Conservation (phyloP, 441 rosid species). For the Gossypium schwendimanii region DNA sequence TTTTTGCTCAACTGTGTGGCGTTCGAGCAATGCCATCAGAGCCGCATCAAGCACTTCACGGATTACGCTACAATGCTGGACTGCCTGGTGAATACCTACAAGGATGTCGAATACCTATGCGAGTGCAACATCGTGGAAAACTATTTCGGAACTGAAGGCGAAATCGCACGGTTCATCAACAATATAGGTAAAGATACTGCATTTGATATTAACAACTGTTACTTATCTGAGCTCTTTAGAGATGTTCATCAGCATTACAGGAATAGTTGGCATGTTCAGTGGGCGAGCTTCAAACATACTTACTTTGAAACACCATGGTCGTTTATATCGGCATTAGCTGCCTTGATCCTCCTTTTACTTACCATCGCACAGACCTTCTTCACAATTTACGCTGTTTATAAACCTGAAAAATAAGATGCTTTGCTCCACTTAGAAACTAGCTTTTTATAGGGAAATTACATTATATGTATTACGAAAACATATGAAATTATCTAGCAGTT, state of each 20-base stretch:
- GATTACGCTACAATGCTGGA: constrained; percentile 49
- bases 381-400: constrained; percentile 23
- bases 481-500: not conserved
- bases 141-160: constrained; percentile 43
- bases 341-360: constrained; percentile 40
- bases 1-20: constrained; percentile 47
- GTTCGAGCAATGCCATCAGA: constrained; percentile 46
- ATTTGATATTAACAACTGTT: constrained; percentile 38
- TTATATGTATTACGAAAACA: not conserved
- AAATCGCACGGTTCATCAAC: constrained; percentile 32
- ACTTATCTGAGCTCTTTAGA: constrained; percentile 31
- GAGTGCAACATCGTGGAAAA: constrained; percentile 49
- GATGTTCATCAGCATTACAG: constrained; percentile 36
- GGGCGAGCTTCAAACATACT: constrained; percentile 50
- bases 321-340: constrained; percentile 48
- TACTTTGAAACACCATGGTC: constrained; percentile 63
- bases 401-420: not conserved
- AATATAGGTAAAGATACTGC: constrained; percentile 47
- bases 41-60: constrained; percentile 43
- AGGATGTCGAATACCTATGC: constrained; percentile 38
- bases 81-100: constrained; percentile 36
- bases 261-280: constrained; percentile 34
- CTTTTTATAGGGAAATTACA: not conserved
- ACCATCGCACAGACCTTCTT: constrained; percentile 40
- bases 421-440: not conserved